Base-by-base conservation (phyloP, 257 asterid genomes). In the Fraxinus cuspidata region DNA sequence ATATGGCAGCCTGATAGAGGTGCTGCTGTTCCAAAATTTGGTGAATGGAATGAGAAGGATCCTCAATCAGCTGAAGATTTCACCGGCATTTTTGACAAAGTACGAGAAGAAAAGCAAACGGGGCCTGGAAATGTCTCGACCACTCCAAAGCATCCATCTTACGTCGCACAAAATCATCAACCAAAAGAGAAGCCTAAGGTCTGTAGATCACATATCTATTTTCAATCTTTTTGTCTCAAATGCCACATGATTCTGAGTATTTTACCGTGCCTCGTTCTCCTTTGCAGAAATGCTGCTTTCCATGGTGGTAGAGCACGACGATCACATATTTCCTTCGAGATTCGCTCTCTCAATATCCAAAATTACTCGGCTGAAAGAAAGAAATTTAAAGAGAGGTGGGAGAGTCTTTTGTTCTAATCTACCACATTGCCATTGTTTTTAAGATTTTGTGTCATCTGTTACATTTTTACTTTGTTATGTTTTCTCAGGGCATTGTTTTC, bases 1-100 rank as follows among this genome's bases (percentile, higher is more conserved):
- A 27, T 32, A 71, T 64, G 49, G 71, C 93, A 89, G 97, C 90
- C 93, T n/a, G 96, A 88, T 31, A 79, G 83, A 84, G 95, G 94
- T 23, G 93, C 94, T 7, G 92, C 96, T 0, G 92, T 95, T 76
- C 99, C 99, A 70, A 88, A 77, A 87, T 95, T 95, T 73, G 99
- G 99, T 0, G 96, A 84, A 23, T 95, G 99, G 99, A 86, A 94
- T 29, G 97, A 90, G 64, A 88, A 74, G 0, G 82, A 91, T 77
- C 96, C 97, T 64, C 88, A 87, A 65, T 81, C 96, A 1, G 96
- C 97, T 12, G 99, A 92, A 28, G 85, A 91, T 78, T 92, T 84
- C 86, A 90, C 98, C 16, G 86, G 83, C 77, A 90, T 90, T 67
- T 95, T 95, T 80, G 82, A 92, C 80, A 73, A 84, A 67, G 89